Evolutionary conservation across 129 eudicot species (phyloP), one percentile per base, ranked within the genome.

Genomic region (Flaveria bidentis): DNA sequence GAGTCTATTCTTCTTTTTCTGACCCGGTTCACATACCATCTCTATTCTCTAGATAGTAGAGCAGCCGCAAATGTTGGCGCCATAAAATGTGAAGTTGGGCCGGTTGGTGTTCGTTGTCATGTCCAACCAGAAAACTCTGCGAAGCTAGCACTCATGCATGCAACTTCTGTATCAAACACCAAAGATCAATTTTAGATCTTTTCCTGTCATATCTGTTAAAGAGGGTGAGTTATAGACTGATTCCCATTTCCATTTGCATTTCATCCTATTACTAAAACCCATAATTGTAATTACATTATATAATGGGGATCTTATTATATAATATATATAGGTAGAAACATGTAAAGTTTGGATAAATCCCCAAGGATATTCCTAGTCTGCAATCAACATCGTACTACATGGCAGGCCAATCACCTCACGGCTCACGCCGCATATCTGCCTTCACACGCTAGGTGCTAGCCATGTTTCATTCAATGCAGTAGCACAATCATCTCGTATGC

Each of bases 21-120:
- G 97, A 94, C 81, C 97, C 97, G 42, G 94, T 94, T 53, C 99
- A 91, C 82, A 96, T 94, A 50, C 97, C 99, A 28, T 89, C 96
- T 0, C 80, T 89, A 20, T 20, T 20, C 97, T 0, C 81, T 73
- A 74, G 86, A 83, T 63, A 82, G 92, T 17, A 86, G 92, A 82
- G 82, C 93, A 53, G 81, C 95, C 66, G 84, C 97, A 60, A 90
- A 88, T 68, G 80, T 91, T 49, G 94, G 97, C 47, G 97, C 97
- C 70, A 90, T 90, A 51, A 85, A 82, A 88, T 93, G 97, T 76
- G 99, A 91, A 76, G 87, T 91, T 52, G 97, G 98, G 18, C 96
- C 88, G 2, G 97, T 89, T 30, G 99, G 99, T 72, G 85, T 83
- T 56, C 88, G 89, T 13, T 88, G 93, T 15, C 97, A 83, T 36